Evolutionary conservation across 1,139 yeast genomes (phyloP).

Genomic region (Protomyces inouyei): DNA sequence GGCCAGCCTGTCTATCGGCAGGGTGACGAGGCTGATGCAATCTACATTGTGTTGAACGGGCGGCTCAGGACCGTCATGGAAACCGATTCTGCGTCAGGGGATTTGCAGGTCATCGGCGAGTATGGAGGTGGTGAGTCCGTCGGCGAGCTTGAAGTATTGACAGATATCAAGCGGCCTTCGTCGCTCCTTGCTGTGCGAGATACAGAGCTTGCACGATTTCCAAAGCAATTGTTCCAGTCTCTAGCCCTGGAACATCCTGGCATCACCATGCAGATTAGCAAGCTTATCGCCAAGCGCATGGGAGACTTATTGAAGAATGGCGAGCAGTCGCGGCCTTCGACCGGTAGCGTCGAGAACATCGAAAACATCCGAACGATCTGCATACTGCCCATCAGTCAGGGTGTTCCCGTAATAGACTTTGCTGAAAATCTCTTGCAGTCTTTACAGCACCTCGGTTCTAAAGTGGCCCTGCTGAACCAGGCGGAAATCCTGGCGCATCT

Average conservation of each 20-base stretch:
- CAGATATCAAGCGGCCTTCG: slow-evolving; percentile 68
- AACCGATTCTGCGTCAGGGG: slow-evolving; percentile 35
- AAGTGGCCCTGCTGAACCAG: slow-evolving; percentile 72
- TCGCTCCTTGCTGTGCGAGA: slow-evolving; percentile 86
- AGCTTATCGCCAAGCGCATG: slow-evolving; percentile 77
- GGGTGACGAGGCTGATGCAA: slow-evolving; percentile 86
- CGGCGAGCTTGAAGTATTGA: slow-evolving; percentile 91
- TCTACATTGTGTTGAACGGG: slow-evolving; percentile 86
- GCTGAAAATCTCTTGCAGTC: slow-evolving; percentile 68
- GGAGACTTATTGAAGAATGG: slow-evolving; percentile 34
- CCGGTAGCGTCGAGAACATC: slow-evolving; percentile 12
- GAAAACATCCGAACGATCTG: slow-evolving; percentile 71
- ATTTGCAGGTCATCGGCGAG: slow-evolving; percentile 57
- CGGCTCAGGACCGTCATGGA: slow-evolving; percentile 62
- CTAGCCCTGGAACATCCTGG: slow-evolving; percentile 79
- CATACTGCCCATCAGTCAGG: slow-evolving; percentile 69
- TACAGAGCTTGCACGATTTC: slow-evolving; percentile 88
- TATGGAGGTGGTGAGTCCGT: slow-evolving; percentile 91
- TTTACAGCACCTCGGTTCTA: slow-evolving; percentile 46
- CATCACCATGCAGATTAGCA: slow-evolving; percentile 81
- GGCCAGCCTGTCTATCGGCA: slow-evolving; percentile 71
- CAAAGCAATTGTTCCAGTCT: slow-evolving; percentile 80
- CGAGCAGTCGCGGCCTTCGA: not conserved
- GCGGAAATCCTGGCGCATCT: slow-evolving; percentile 72
- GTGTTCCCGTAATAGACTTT: slow-evolving; percentile 79